Conservation (phyloP, 768 basidiomycete genomes). For the Hericium coralloides region DNA sequence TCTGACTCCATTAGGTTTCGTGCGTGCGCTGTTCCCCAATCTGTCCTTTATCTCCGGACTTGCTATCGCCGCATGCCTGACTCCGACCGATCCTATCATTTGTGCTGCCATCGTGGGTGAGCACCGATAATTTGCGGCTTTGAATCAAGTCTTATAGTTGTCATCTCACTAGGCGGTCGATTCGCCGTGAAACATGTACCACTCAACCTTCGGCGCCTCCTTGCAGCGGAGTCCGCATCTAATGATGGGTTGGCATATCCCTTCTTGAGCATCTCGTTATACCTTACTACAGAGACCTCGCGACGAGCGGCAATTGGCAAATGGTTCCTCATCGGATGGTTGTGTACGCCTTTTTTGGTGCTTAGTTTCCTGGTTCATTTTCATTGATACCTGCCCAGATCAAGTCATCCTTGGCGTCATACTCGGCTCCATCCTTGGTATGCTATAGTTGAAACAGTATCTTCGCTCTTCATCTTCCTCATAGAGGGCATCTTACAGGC, state of each 20-base stretch:
- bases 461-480: not conserved
- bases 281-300: slow-evolving; percentile 67
- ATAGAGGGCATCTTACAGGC: slow-evolving; percentile 30
- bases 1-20: slow-evolving; percentile 34
- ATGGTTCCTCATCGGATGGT: slow-evolving; percentile 83
- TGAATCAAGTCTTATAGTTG: not conserved
- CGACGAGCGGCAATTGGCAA: slow-evolving; percentile 58
- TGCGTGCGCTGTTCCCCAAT: slow-evolving; percentile 63
- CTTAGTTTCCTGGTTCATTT: not conserved
- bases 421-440: slow-evolving; percentile 52
- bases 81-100: slow-evolving; percentile 92
- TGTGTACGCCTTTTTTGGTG: slow-evolving; percentile 39
- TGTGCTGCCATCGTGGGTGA: slow-evolving; percentile 73
- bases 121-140: not conserved
- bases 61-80: slow-evolving; percentile 82
- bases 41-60: slow-evolving; percentile 69
- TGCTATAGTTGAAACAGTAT: not conserved
- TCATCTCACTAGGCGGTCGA: slow-evolving; percentile 39
- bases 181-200: slow-evolving; percentile 68
- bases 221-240: slow-evolving; percentile 86
- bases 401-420: slow-evolving; percentile 70
- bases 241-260: slow-evolving; percentile 97
- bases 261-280: slow-evolving; percentile 80
- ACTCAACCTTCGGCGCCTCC: slow-evolving; percentile 63
- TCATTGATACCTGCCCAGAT: slow-evolving; percentile 34